phyloP scores from a whole-genome alignment of 202 grass and related monocot species.

The Panicum hallii region DNA sequence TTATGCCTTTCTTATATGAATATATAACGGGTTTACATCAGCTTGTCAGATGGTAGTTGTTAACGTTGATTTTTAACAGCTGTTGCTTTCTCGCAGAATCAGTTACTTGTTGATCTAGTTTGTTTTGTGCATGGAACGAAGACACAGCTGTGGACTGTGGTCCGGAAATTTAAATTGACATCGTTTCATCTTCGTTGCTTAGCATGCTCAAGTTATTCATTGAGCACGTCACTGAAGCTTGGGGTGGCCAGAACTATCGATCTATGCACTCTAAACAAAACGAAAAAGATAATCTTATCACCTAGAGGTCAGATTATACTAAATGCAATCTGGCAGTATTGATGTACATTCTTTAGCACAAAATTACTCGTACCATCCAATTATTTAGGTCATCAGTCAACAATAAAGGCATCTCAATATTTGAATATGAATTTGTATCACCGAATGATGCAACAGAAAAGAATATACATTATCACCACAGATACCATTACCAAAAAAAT shows the following conservation, averaged over 20 bases:
- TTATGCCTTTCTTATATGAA: constrained; percentile 50
- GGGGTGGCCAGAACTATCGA: neutral
- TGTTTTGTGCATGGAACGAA: neutral
- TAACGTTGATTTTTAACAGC: constrained; percentile 19
- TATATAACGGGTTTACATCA: constrained; percentile 57
- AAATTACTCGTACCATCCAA: neutral
- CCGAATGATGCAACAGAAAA: neutral
- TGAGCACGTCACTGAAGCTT: neutral
- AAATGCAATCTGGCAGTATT: neutral
- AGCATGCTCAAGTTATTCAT: neutral
- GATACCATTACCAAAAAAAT: neutral
- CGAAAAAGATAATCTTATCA: neutral
- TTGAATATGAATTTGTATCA: neutral
- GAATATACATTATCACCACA: constrained; percentile 4
- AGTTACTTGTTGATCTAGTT: neutral
- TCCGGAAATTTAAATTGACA: neutral
- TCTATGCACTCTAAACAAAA: too few relatives aligned
- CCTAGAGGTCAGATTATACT: neutral
- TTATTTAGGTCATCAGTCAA: neutral
- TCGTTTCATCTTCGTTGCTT: neutral
- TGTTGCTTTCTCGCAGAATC: constrained; percentile 3
- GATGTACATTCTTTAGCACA: neutral
- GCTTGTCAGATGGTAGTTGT: constrained; percentile 7
- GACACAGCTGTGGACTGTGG: neutral
- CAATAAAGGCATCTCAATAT: neutral